Conservation (phyloP, 2,329 filamentous ascomycete species). For the Fusarium udum region DNA sequence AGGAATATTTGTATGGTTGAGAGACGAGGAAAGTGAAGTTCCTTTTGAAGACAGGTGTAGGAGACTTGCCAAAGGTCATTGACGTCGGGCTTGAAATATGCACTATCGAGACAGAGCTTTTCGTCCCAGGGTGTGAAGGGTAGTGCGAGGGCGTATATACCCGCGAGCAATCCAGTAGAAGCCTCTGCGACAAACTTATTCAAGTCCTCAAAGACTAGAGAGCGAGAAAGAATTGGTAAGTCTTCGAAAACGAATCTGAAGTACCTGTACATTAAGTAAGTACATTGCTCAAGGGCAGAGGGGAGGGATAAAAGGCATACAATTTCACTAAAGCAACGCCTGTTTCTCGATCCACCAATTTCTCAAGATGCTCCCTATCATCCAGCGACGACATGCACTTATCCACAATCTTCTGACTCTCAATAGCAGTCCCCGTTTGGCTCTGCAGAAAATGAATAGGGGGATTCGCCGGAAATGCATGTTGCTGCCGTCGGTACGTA, state of each 20-base stretch:
- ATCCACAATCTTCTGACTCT: not conserved
- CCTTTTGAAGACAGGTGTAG: not conserved
- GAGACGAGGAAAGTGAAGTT: not conserved
- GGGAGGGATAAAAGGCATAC: not conserved
- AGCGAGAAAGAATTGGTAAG: not conserved
- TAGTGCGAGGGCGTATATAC: not conserved
- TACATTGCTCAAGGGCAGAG: rapidly evolving
- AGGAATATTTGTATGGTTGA: not conserved
- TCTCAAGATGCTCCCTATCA: not conserved
- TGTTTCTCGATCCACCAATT: not conserved
- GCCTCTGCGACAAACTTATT: not conserved
- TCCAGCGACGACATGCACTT: not conserved
- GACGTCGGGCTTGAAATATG: not conserved
- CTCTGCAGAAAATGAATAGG: not conserved
- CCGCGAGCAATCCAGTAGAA: not conserved
- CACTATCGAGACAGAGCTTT: conserved; percentile 4
- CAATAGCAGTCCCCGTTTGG: not conserved
- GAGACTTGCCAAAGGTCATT: not conserved
- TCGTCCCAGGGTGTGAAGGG: conserved; percentile 7
- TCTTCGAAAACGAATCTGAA: conserved; percentile 1
- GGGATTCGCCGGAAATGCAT: not conserved
- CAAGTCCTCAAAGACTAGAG: not conserved
- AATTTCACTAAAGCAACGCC: not conserved
- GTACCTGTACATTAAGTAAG: not conserved
- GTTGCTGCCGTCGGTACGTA: not conserved